Evolutionary conservation across 129 eudicot species (phyloP).

Genomic region (Oenanthe sinensis): DNA sequence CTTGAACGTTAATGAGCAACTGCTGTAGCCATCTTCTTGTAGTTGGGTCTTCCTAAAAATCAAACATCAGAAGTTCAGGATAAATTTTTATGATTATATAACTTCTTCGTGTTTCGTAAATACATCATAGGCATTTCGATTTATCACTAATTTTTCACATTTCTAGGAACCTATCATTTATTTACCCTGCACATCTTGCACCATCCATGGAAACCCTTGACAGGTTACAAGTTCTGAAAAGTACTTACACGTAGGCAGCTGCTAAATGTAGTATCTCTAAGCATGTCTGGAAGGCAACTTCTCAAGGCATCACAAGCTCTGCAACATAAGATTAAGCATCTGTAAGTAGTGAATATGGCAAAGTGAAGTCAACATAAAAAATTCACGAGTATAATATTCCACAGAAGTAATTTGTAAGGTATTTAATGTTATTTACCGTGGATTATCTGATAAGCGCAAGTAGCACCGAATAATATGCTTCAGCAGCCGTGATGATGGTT

Average conservation of each 20-base stretch:
- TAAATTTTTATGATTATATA: neutral
- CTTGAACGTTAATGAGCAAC: conserved; percentile 70
- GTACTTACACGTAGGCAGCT: neutral
- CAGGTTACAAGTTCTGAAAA: neutral
- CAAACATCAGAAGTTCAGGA: neutral
- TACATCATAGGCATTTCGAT: neutral
- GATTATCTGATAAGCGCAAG: conserved; percentile 76
- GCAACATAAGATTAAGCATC: conserved; percentile 3
- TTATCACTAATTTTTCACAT: neutral
- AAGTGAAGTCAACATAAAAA: neutral
- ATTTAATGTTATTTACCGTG: conserved; percentile 29
- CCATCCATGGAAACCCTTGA: conserved; percentile 52
- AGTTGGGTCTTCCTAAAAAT: conserved; percentile 69
- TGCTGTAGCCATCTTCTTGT: conserved; percentile 78
- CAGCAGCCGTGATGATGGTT: conserved; percentile 76
- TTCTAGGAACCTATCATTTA: neutral
- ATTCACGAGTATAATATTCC: no score
- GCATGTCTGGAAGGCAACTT: neutral
- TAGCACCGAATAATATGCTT: conserved; percentile 85
- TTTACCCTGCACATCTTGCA: conserved; percentile 11
- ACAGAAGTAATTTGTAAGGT: neutral
- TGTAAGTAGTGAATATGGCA: neutral
- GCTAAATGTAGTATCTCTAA: neutral
- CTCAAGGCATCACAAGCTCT: neutral
- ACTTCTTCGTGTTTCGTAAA: neutral